These are phyloP conservation scores for Metschnikowia gelsemii DNA, from an alignment of 805 yeast species.

Conservation along the genomic window DNA sequence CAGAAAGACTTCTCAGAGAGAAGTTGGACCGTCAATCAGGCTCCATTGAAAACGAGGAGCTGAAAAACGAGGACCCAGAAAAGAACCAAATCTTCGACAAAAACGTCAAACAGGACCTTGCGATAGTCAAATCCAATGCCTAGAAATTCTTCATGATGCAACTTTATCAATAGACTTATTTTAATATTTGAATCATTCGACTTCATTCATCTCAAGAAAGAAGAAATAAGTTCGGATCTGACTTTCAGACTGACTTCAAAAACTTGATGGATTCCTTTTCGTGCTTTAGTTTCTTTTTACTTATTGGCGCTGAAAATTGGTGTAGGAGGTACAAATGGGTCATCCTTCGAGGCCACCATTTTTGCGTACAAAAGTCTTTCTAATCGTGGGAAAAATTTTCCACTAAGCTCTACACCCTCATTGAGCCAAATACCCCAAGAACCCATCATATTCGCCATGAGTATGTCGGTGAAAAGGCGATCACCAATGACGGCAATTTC, in stretches of 20 bases:
- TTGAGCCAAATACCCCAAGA: constrained; percentile 79
- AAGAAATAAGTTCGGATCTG: background rate
- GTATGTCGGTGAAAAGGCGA: constrained; percentile 82
- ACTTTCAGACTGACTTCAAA: background rate
- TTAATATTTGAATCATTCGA: too few species aligned
- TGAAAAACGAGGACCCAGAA: constrained; percentile 1
- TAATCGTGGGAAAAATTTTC: constrained; percentile 48
- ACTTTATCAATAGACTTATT: background rate
- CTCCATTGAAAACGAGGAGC: background rate
- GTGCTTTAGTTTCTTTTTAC: background rate
- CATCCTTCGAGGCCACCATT: constrained; percentile 15
- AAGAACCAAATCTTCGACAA: background rate
- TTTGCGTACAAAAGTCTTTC: constrained; percentile 46
- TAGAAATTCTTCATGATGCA: background rate
- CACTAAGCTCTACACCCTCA: constrained; percentile 66
- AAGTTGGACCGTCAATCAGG: background rate
- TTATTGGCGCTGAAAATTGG: constrained; percentile 7
- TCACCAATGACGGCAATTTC: constrained; percentile 90
- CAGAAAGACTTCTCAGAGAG: constrained; percentile 26
- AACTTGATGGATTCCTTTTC: background rate
- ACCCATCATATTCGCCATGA: constrained; percentile 95
- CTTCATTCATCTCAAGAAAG: too few species aligned
- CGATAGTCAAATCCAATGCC: constrained; percentile 7
- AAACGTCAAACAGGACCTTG: constrained; percentile 3
- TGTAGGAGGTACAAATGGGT: constrained; percentile 21